phyloP scores from a whole-genome alignment of 306 rosid genomes.

The Urtica urens region DNA sequence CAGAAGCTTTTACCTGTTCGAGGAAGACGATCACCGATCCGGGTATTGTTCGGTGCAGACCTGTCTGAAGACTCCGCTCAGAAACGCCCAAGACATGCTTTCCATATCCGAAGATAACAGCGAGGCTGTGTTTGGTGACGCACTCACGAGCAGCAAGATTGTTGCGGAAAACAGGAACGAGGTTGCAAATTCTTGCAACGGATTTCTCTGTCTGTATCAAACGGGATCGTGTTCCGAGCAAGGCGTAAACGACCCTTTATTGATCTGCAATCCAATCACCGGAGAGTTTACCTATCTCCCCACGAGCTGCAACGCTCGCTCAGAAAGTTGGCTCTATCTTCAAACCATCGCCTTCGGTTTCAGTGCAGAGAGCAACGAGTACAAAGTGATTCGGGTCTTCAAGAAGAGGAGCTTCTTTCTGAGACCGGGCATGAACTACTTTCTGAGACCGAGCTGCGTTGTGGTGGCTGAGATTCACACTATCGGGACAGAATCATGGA shows the following conservation, averaged over 20 bases:
- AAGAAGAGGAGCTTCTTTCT: too few relatives aligned
- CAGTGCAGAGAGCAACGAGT: not conserved
- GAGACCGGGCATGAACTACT: too few relatives aligned
- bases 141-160: not conserved
- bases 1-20: slow-evolving; percentile 16
- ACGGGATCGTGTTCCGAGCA: too few relatives aligned
- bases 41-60: not conserved
- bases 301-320: not conserved
- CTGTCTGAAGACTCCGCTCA: slow-evolving; percentile 19
- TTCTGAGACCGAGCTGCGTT: not conserved
- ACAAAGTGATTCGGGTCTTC: slow-evolving; percentile 7
- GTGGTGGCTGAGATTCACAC: slow-evolving; percentile 1
- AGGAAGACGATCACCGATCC: slow-evolving; percentile 3
- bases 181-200: not conserved
- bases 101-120: not conserved
- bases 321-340: too few relatives aligned
- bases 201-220: slow-evolving; percentile 10
- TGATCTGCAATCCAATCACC: not conserved
- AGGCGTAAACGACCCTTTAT: not conserved
- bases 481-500: slow-evolving; percentile 7
- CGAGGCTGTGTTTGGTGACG: not conserved
- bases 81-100: not conserved
- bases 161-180: not conserved
- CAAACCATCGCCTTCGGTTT: slow-evolving; percentile 8
- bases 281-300: not conserved